These are phyloP conservation scores for Phytophthora citrophthora DNA, from an alignment of 352 stramenopile genomes.

Conservation along the genomic window DNA sequence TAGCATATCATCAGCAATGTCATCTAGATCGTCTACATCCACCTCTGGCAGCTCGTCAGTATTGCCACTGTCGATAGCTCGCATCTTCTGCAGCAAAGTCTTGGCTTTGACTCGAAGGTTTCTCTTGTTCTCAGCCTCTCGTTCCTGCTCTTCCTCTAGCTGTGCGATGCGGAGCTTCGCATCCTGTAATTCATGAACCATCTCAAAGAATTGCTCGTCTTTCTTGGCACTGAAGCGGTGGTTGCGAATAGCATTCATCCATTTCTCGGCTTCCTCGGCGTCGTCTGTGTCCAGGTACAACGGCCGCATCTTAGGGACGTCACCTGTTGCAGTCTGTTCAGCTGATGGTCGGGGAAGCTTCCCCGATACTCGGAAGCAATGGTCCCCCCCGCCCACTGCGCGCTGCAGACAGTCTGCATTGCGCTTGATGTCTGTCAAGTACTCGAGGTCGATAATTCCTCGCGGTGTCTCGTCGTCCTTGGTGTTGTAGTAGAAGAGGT, in stretches of 20 bases:
- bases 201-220: constrained; percentile 46
- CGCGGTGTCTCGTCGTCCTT: constrained; percentile 65
- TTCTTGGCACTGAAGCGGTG: constrained; percentile 72
- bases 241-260: constrained; percentile 74
- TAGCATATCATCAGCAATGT: constrained; percentile 41
- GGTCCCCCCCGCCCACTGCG: constrained; percentile 61
- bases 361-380: constrained; percentile 77
- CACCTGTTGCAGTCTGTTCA: constrained; percentile 41
- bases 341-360: constrained; percentile 51
- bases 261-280: constrained; percentile 53
- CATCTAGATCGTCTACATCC: constrained; percentile 28
- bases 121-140: constrained; percentile 25
- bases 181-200: constrained; percentile 43
- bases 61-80: constrained; percentile 38
- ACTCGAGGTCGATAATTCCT: constrained; percentile 84
- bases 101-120: constrained; percentile 35
- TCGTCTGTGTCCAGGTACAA: constrained; percentile 73
- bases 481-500: constrained; percentile 88
- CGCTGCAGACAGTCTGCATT: constrained; percentile 81
- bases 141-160: constrained; percentile 39
- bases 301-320: constrained; percentile 62
- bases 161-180: constrained; percentile 40
- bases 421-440: constrained; percentile 73
- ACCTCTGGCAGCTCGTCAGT: constrained; percentile 28
- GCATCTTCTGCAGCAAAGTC: constrained; percentile 42